phyloP scores from a whole-genome alignment of 345 rosid genomes.

The Triadica sebifera region DNA sequence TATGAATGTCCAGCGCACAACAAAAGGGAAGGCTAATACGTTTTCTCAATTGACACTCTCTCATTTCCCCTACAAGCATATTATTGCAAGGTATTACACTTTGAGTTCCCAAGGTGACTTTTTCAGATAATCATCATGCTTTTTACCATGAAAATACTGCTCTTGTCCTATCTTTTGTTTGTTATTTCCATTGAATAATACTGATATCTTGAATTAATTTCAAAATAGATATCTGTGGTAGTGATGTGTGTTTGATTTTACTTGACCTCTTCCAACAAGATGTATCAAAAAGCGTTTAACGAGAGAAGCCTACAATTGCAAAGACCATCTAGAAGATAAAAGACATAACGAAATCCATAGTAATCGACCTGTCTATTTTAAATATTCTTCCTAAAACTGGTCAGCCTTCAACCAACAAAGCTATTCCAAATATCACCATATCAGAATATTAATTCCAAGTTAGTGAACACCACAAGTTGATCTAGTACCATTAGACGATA shows the following conservation, averaged over 20 bases:
- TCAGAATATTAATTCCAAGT: not conserved
- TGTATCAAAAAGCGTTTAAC: no score
- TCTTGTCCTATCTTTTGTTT: not conserved
- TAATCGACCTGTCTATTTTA: not conserved
- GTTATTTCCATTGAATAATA: not conserved
- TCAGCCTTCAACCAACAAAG: not conserved
- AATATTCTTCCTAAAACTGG: not conserved
- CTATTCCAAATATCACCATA: not conserved
- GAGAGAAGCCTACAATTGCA: not conserved
- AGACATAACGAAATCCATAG: not conserved
- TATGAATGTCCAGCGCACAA: not conserved
- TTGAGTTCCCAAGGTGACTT: no score
- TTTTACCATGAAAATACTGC: not conserved
- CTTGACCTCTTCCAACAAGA: not conserved
- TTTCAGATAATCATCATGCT: not conserved
- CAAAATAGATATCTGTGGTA: not conserved
- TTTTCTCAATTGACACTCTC: not conserved
- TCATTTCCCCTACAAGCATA: not conserved
- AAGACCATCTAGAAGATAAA: conserved; percentile 2
- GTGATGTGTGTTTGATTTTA: not conserved
- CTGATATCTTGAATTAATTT: not conserved
- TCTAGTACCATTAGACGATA: no score
- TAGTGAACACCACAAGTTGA: no score
- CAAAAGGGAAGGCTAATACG: not conserved
- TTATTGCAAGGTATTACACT: not conserved